Percentiles rank a stretch among this genome's conserved stretches.
Conservation (phyloP, 2,329 filamentous ascomycete species). For the Lachnellula hyalina region DNA sequence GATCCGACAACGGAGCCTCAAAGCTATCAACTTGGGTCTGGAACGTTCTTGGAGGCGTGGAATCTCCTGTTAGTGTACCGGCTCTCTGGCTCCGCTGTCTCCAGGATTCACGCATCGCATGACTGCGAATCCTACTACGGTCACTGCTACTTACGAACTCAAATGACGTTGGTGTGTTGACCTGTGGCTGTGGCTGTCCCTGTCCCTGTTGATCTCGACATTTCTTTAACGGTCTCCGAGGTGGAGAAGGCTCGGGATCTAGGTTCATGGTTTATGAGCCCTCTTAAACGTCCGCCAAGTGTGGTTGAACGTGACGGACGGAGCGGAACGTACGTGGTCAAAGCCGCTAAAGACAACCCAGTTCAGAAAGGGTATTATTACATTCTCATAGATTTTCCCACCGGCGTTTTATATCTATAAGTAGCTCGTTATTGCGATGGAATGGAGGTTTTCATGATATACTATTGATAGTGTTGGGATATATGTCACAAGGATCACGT, state of each 20-base stretch:
- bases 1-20: background rate
- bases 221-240: background rate
- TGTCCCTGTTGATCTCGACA: too few species aligned
- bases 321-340: too few species aligned
- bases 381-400: too few species aligned
- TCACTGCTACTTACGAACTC: constrained; percentile 23
- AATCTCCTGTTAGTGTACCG: background rate
- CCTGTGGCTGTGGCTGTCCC: background rate
- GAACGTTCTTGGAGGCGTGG: background rate
- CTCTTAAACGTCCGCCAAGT: too few species aligned
- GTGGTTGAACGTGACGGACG: too few species aligned
- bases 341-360: too few species aligned
- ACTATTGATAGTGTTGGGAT: too few species aligned
- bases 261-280: background rate
- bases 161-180: background rate
- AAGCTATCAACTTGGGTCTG: background rate
- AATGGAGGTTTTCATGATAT: too few species aligned
- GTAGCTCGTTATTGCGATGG: too few species aligned
- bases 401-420: too few species aligned
- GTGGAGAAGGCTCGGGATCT: background rate
- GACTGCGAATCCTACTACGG: constrained; percentile 27
- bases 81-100: constrained; percentile 24
- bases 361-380: too few species aligned
- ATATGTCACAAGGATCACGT: too few species aligned
- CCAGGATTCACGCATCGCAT: constrained; percentile 37